Evolutionary conservation across 352 stramenopile genomes (phyloP).

Genomic region (Phytopythium boreale): DNA sequence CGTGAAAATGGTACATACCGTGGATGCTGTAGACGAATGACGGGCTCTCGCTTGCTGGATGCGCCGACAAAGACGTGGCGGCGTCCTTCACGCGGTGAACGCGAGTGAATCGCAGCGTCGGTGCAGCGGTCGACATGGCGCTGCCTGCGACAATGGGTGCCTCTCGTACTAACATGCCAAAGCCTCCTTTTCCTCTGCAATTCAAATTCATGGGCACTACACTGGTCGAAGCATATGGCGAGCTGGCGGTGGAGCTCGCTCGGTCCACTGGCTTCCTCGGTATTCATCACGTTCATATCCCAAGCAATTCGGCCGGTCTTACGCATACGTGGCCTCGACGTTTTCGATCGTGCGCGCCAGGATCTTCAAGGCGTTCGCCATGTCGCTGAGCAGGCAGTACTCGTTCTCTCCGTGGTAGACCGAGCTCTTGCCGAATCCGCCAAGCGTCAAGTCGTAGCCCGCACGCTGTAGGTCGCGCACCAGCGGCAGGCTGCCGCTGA

Average conservation of each 20-base stretch:
- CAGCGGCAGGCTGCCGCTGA: constrained; percentile 77
- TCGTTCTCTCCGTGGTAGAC: constrained; percentile 94
- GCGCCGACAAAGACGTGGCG: background rate
- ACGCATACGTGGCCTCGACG: constrained; percentile 32
- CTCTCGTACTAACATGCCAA: background rate
- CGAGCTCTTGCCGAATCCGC: constrained; percentile 75
- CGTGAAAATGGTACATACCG: background rate
- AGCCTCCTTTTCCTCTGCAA: too few species aligned
- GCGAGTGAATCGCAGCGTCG: too few species aligned
- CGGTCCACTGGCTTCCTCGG: too few species aligned
- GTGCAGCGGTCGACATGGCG: background rate
- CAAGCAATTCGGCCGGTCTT: background rate
- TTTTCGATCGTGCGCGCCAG: constrained; percentile 83
- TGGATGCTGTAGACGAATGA: background rate
- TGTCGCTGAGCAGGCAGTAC: constrained; percentile 84
- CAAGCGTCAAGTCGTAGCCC: constrained; percentile 71
- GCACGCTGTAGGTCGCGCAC: constrained; percentile 76
- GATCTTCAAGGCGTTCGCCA: constrained; percentile 88
- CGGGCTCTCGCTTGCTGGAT: background rate
- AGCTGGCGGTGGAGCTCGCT: too few species aligned
- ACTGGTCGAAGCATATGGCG: too few species aligned
- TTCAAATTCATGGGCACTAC: too few species aligned
- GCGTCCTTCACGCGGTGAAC: too few species aligned
- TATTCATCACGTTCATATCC: too few species aligned
- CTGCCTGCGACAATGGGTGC: background rate